Base-by-base conservation (phyloP, 2,329 filamentous ascomycete genomes). In the Diaporthe aspalathi region DNA sequence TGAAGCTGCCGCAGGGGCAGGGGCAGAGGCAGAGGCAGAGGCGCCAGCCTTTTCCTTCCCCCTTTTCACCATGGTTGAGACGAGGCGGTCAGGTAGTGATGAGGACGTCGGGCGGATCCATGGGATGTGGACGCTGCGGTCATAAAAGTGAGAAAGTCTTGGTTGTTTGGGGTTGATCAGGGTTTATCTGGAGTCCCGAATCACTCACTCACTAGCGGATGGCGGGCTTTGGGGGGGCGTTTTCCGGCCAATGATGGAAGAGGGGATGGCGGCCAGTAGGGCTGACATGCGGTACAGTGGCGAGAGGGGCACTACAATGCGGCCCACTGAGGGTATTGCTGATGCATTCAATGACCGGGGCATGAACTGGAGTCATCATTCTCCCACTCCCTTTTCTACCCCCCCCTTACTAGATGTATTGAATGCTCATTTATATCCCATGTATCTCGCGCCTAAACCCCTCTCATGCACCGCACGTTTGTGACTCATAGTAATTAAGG, bases 11-110 rank as follows among this genome's bases (percentile, higher is more conserved):
- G 72, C 70, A 54, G 75, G 74, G 47, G 81, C 77, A 62, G 83
- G 79, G 63, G 81, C 77, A 62, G 83, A 79, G 63, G 72, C 70
- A 54, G 75, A 74, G 47, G 81, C 77, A 62, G 83, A 79, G 63
- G 82, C 76, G 60, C 81, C 77, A 71, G 80, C 83, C 80, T 87
- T 87, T 50, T 81, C 85, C 75, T 89, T 89, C 40, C 84, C 85
- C 77, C 88, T 88, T 77, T 87, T 88, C 43, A 81, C 84, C 86
- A 87, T 87, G 43, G 70, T 74, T 24, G 35, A 27, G 38, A 24
- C 24, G 27, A 49, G 43, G 14, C 27, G 38, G 3, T 38, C 60
- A 65, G 7, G 5, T 14, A 38, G 60, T 38, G 7, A 14, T 29
- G 20, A 11, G 14, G 43, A 7, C 12, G 27, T 38, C 38, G 24